Evolutionary conservation across 306 rosid genomes (phyloP), one percentile per base, ranked within the genome.

Genomic region (Acacia crassicarpa): DNA sequence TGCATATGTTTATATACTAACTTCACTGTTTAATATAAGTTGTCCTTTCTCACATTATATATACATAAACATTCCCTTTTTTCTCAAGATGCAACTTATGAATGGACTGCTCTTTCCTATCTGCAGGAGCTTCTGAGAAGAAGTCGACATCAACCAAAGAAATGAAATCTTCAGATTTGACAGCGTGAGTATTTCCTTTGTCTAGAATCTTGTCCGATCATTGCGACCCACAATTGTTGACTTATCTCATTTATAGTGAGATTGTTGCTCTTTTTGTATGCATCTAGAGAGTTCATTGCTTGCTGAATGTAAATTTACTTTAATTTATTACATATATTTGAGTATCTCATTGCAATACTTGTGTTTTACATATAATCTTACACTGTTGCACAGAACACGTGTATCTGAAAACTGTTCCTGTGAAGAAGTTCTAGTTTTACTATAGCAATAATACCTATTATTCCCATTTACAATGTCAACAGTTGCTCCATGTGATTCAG

Each of bases 41-140:
- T 80, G 41, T 63, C 54, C 59, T 74, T 53, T 62, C 63, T 61
- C 69, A 40, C 80, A 25, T 77, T 63, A 58, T 58, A 59, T 69
- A 44, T 49, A 17, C 38, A 35, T 74, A 48, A 72, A 77, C 22
- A 53, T 45, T 38, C 58, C 65, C 5, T 40, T 33, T 10, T 51
- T 53, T 40, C 27, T 51, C 35, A 59, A 63, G 44, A n/a, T 67
- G 83, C 77, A 70, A 77, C 33, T 69, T 72, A 33, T 81, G 43
- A 74, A 83, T 38, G 61, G 30, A 27, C 63, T 67, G 67, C 54
- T 77, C 48, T 81, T 78, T 59, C 70, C 53, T 76, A 51, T 72
- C 54, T n/a, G 54, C 93, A 92, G 94, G 89, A 74, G 56, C 58
- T 78, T 82, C 86, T 6, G 91, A 85, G 88, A 84, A 59, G 83